Evolutionary conservation across 2,329 filamentous ascomycete genomes (phyloP).

Genomic region (Chaetoscypha palmicola): DNA sequence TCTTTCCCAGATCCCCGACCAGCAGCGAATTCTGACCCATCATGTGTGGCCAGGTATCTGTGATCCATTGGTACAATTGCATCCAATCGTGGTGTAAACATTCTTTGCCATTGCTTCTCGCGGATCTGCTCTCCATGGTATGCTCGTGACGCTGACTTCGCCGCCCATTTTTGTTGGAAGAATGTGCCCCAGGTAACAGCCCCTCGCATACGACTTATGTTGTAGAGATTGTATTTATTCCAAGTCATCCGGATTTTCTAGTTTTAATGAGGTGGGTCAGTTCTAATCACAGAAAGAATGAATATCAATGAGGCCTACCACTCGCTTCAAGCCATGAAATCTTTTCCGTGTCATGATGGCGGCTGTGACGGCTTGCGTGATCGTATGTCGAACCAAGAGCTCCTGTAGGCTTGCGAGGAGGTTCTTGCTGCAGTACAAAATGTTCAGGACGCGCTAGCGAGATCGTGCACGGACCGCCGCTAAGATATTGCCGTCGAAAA

Average conservation of each 20-base stretch:
- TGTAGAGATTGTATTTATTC: conserved; percentile 97
- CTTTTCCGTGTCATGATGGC: conserved; percentile 43
- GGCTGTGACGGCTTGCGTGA: neutral
- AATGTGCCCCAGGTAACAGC: conserved; percentile 56
- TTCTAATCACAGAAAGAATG: neutral
- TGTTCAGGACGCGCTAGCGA: neutral
- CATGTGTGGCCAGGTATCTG: conserved; percentile 66
- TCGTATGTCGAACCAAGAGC: neutral
- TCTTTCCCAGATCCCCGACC: conserved; percentile 69
- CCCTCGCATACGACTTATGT: conserved; percentile 53
- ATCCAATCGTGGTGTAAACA: conserved; percentile 77
- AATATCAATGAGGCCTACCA: conserved; percentile 42
- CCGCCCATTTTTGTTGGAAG: conserved; percentile 97
- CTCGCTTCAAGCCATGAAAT: conserved; percentile 60
- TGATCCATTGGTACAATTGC: conserved; percentile 83
- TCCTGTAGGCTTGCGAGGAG: neutral
- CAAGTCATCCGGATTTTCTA: conserved; percentile 93
- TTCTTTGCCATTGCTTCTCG: conserved; percentile 88
- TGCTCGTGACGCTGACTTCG: conserved; percentile 73
- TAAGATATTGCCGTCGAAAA: no score
- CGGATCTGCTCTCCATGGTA: conserved; percentile 95
- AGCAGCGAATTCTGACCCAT: conserved; percentile 76
- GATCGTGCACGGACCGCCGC: no score
- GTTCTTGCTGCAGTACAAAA: neutral
- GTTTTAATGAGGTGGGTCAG: conserved; percentile 7